Base-by-base conservation (phyloP, 208 protist genomes). In the Trypanosoma platydactyli region DNA sequence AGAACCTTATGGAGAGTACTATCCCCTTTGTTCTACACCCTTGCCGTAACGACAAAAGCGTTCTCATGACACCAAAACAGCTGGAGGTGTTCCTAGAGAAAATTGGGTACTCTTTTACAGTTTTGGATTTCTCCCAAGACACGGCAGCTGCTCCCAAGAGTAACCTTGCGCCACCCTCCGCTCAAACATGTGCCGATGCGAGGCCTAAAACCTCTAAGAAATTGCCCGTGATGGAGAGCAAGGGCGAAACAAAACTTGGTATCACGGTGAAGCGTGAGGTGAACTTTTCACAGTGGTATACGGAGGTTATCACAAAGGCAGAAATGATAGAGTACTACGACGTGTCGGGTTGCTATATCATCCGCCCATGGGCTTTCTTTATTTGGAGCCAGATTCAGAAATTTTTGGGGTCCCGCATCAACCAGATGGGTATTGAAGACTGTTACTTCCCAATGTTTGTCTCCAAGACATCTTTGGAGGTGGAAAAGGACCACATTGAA, bases 251-350 rank as follows among this genome's bases (percentile, higher is more conserved):
- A 45, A 83, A 90, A 64, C 80, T 98, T 4, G 96, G 95, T 62
- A 96, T 99, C 50, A 80, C 76, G 66, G 79, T 64, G 30, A 87
- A 72, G 40, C 97, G 98, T 61, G 87, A 91, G 15, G 91, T 90
- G 22, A 92, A 99, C 77, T 99, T 99, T 70, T 64, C 89, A 15
- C 86, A 92, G 41, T 99, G 98, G 98, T 99, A 99, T 83, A 88
- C 81, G 29, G 89, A 99, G 74, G 94, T 99, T 13, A 98, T 99
- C 71, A 95, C 83, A 29, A 96, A 98, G 68, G 76, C 89, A 24
- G 98, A 99, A 83, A 95, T 99, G 90, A 98, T 99, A 67, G 98
- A 99, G 56, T 99, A 99, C 86, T 99, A 99, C 85, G 98, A 99
- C 83, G 96, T 99, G 42, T 98, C 94, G 22, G 98, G 98, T 18